phyloP scores from a whole-genome alignment of 2,329 filamentous ascomycete genomes.

The Cladophialophora carrionii region DNA sequence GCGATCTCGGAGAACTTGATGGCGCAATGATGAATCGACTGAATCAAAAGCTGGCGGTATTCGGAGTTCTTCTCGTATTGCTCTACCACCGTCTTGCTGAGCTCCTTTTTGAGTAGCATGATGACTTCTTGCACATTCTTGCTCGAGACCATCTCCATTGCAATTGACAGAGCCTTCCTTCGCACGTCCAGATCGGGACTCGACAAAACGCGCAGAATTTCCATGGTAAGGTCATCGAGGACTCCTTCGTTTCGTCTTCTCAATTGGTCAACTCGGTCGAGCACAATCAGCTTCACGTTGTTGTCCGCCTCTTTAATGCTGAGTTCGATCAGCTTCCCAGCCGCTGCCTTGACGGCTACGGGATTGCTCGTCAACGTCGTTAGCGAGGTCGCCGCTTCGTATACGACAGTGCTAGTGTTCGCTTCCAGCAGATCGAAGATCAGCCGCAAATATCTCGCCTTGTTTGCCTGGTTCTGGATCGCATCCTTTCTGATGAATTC shows the following conservation, averaged over 20 bases:
- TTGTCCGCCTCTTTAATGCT: slow-evolving; percentile 98
- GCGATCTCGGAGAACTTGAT: slow-evolving; percentile 99
- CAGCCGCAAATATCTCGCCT: slow-evolving; percentile 88
- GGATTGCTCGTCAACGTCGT: slow-evolving; percentile 94
- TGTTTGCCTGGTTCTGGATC: slow-evolving; percentile 91
- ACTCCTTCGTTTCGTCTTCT: slow-evolving; percentile 87
- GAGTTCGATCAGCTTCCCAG: slow-evolving; percentile 92
- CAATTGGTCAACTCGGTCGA: slow-evolving; percentile 88
- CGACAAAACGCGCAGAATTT: slow-evolving; percentile 90
- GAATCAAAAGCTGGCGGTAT: slow-evolving; percentile 91
- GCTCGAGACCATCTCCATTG: slow-evolving; percentile 96
- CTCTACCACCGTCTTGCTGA: slow-evolving; percentile 96
- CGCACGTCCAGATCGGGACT: slow-evolving; percentile 96
- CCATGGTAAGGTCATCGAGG: slow-evolving; percentile 93
- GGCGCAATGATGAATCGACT: slow-evolving; percentile 96
- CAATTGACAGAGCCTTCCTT: slow-evolving; percentile 84
- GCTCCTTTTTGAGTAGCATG: slow-evolving; percentile 92
- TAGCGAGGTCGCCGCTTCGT: slow-evolving; percentile 93
- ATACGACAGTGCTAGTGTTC: slow-evolving; percentile 89
- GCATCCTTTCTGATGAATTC: slow-evolving; percentile 99
- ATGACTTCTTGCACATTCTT: slow-evolving; percentile 99
- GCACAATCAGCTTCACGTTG: slow-evolving; percentile 97
- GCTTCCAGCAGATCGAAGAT: slow-evolving; percentile 98
- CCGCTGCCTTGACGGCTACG: slow-evolving; percentile 95
- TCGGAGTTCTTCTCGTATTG: slow-evolving; percentile 98